A percentile compares a stretch with the other conserved stretches of the same genome.
Evolutionary conservation across 441 rosid genomes (phyloP).

Genomic region (Bruguiera hainesii): DNA sequence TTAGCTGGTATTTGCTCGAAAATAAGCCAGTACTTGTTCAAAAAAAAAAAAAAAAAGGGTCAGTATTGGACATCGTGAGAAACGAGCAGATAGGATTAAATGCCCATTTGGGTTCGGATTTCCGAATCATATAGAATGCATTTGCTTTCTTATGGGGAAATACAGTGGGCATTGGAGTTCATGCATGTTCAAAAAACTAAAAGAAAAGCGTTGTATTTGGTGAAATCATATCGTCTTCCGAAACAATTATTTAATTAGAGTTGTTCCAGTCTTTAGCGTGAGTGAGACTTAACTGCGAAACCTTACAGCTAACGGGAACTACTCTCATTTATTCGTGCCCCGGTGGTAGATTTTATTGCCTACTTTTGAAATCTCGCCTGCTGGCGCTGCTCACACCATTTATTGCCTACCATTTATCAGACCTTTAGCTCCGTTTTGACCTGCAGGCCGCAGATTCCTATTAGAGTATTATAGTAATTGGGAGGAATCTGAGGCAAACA

Average conservation of each 20-base stretch:
- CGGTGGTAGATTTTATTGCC: conserved; percentile 28
- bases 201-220: conserved; percentile 13
- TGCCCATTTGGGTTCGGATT: conserved; percentile 2
- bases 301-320: conserved; percentile 16
- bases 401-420: conserved; percentile 7
- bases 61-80: background rate
- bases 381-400: conserved; percentile 23
- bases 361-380: conserved; percentile 21
- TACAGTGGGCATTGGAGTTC: conserved; percentile 25
- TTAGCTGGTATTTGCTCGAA: no score
- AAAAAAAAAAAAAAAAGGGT: background rate
- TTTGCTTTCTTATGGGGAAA: conserved; percentile 14
- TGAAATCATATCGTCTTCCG: conserved; percentile 3
- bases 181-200: conserved; percentile 30
- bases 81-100: background rate
- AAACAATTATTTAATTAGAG: background rate
- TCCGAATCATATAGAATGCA: conserved; percentile 1
- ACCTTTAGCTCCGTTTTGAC: conserved; percentile 21
- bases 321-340: conserved; percentile 28
- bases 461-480: background rate
- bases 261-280: background rate
- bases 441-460: conserved; percentile 25
- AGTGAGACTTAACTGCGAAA: conserved; percentile 1
- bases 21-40: background rate
- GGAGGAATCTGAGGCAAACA: background rate